Evolutionary conservation across 805 yeast genomes (phyloP).

Genomic region (Candida coquimbonensis): DNA sequence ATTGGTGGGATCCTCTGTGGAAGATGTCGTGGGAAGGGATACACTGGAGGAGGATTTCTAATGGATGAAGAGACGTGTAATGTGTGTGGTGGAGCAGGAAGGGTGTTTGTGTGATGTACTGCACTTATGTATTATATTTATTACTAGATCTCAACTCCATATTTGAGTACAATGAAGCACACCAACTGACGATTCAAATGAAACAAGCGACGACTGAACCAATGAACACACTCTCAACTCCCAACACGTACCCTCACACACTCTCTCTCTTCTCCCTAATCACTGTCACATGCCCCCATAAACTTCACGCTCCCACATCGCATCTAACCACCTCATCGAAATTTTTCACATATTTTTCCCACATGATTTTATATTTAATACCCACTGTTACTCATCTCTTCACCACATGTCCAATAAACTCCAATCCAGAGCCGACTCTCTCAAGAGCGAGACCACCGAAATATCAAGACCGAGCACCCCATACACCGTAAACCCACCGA

Average conservation of each 20-base stretch:
- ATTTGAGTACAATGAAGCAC: too few relatives aligned
- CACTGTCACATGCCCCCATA: too few relatives aligned
- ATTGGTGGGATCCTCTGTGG: conserved; percentile 73
- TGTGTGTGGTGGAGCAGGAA: conserved; percentile 7
- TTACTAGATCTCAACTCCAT: too few relatives aligned
- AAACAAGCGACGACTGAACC: too few relatives aligned
- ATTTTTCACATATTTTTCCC: not conserved
- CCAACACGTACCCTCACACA: too few relatives aligned
- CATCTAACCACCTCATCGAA: not conserved
- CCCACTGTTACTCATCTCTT: not conserved
- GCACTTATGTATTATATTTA: too few relatives aligned
- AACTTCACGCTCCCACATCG: not conserved
- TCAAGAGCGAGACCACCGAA: conserved; percentile 5
- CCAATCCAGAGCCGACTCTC: not conserved
- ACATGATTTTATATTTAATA: not conserved
- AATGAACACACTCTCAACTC: too few relatives aligned
- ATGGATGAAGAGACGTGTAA: conserved; percentile 2
- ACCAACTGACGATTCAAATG: too few relatives aligned
- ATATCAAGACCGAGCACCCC: conserved; percentile 79
- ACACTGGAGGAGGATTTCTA: not conserved
- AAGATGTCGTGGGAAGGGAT: conserved; percentile 29
- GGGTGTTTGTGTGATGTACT: not conserved
- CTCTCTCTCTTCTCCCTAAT: too few relatives aligned
- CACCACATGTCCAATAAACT: not conserved
- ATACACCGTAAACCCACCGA: conserved; percentile 75